phyloP scores from a whole-genome alignment of 768 basidiomycete species.

The Mycena crocata region DNA sequence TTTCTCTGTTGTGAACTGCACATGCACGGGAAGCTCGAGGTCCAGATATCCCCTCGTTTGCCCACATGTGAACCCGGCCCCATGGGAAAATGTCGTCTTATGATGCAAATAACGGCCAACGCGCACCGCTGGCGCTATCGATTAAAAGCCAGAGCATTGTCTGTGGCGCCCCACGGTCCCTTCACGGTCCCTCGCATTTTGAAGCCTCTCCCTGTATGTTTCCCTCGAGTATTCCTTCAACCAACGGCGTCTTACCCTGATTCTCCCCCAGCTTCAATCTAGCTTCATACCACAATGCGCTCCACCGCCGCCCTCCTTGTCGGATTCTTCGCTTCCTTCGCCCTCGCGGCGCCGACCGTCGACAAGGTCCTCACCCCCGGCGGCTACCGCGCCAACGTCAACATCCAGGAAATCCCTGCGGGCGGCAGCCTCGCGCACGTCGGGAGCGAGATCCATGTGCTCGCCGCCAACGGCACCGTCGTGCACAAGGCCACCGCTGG shows the following conservation, averaged over 20 bases:
- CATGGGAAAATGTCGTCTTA: not conserved
- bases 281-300: slow-evolving; percentile 13
- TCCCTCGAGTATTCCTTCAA: not conserved
- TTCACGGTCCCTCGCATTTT: slow-evolving; percentile 1
- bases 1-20: too few species aligned
- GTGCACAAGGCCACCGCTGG: slow-evolving; percentile 9
- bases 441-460: slow-evolving; percentile 20
- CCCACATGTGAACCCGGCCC: too few species aligned
- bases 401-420: slow-evolving; percentile 25
- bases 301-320: slow-evolving; percentile 10
- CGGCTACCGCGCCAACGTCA: slow-evolving; percentile 9
- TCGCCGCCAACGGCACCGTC: slow-evolving; percentile 23
- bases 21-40: too few species aligned
- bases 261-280: too few species aligned
- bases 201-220: not conserved
- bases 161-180: not conserved
- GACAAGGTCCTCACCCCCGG: slow-evolving; percentile 15
- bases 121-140: not conserved
- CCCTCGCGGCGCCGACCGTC: slow-evolving; percentile 10
- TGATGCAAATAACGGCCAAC: not conserved
- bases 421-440: slow-evolving; percentile 27
- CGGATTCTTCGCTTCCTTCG: slow-evolving; percentile 11
- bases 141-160: not conserved
- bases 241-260: not conserved
- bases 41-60: too few species aligned